Evolutionary conservation across 345 rosid genomes (phyloP).

Genomic region (Pelargonium nanum): DNA sequence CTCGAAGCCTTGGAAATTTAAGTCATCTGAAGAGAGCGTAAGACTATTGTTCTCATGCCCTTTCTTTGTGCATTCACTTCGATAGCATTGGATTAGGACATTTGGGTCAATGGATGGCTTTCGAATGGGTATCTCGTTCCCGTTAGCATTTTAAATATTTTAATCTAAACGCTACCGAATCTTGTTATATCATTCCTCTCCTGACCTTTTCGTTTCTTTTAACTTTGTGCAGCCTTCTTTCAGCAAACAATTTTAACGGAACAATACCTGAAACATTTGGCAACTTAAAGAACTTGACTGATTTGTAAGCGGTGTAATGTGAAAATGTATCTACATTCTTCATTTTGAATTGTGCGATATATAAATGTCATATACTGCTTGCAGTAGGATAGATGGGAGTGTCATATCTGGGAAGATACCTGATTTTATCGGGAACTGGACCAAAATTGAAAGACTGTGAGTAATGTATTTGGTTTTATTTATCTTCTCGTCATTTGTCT

Average conservation of each 20-base stretch:
- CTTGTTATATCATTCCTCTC: neutral
- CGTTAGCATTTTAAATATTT: too few species aligned
- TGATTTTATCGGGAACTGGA: constrained; percentile 77
- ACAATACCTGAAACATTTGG: constrained; percentile 59
- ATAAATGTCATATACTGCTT: constrained; percentile 5
- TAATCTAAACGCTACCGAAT: neutral
- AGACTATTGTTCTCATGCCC: constrained; percentile 7
- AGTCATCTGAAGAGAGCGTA: constrained; percentile 43
- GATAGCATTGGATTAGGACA: too few species aligned
- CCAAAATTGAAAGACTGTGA: constrained; percentile 43
- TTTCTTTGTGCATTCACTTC: neutral
- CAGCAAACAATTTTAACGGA: constrained; percentile 68
- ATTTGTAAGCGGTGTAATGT: constrained; percentile 45
- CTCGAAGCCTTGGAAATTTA: constrained; percentile 52
- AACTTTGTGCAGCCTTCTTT: constrained; percentile 37
- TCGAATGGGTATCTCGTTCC: too few species aligned
- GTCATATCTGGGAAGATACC: constrained; percentile 66
- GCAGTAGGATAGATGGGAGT: constrained; percentile 77
- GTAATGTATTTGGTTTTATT: constrained; percentile 14
- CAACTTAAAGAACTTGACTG: constrained; percentile 49
- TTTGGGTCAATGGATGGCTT: too few species aligned
- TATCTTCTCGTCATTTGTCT: neutral
- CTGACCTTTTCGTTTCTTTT: neutral
- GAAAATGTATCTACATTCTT: neutral
- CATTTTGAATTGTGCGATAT: neutral